Evolutionary conservation across 1,284 basidiomycete genomes (phyloP).

Genomic region (Tilletiopsis washingtonensis): DNA sequence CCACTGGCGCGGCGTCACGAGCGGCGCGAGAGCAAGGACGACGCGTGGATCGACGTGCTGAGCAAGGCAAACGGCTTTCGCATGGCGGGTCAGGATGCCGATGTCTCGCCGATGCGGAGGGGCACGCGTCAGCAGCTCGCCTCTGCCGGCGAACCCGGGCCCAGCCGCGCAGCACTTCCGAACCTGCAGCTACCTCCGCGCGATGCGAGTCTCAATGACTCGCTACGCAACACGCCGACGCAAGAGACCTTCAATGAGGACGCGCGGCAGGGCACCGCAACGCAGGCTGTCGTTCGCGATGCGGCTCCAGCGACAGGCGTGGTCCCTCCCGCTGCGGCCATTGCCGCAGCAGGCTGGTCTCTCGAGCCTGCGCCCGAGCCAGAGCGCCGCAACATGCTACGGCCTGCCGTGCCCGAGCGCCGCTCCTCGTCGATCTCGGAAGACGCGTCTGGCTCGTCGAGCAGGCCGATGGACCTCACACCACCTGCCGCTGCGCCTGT

Average conservation of each 20-base stretch:
- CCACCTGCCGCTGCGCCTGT: too few relatives aligned
- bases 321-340: background rate
- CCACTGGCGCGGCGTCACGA: conserved; percentile 5
- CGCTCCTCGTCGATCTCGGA: too few relatives aligned
- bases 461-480: too few relatives aligned
- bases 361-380: background rate
- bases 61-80: conserved; percentile 15
- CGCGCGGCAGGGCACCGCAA: too few relatives aligned
- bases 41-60: conserved; percentile 35
- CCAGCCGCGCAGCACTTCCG: too few relatives aligned
- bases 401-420: too few relatives aligned
- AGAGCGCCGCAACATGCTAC: too few relatives aligned
- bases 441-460: too few relatives aligned
- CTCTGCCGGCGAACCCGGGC: background rate
- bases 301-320: too few relatives aligned
- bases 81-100: conserved; percentile 27
- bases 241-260: too few relatives aligned
- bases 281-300: too few relatives aligned
- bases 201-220: background rate
- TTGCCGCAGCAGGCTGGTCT: background rate
- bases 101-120: background rate
- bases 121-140: background rate
- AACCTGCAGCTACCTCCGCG: background rate
- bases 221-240: too few relatives aligned
- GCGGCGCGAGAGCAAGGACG: conserved; percentile 12